Evolutionary conservation across 306 rosid genomes (phyloP).

Genomic region (Echinosophora koreensis): DNA sequence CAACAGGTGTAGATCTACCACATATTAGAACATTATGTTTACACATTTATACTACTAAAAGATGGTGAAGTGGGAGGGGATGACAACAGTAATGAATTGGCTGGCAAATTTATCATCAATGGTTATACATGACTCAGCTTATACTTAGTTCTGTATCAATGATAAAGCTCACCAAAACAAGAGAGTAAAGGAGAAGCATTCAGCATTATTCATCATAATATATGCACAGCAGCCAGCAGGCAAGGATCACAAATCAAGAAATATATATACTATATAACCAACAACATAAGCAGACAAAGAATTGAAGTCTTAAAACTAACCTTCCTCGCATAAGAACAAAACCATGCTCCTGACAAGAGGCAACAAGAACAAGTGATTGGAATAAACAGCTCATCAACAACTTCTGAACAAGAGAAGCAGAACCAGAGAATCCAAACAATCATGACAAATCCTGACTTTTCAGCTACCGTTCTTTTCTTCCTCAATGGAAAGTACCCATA

Average conservation of each 20-base stretch:
- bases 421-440: slow-evolving; percentile 55
- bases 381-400: slow-evolving; percentile 56
- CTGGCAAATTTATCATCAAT: not conserved
- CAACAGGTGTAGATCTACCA: slow-evolving; percentile 5
- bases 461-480: slow-evolving; percentile 47
- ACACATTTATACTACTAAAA: not conserved
- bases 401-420: slow-evolving; percentile 54
- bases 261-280: not conserved
- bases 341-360: slow-evolving; percentile 59
- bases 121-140: not conserved
- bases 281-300: not conserved
- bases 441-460: slow-evolving; percentile 52
- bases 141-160: slow-evolving; percentile 6
- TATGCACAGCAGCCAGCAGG: slow-evolving; percentile 2
- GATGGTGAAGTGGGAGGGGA: not conserved
- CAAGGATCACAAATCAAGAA: not conserved
- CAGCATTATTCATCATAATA: not conserved
- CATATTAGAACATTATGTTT: not conserved
- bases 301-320: slow-evolving; percentile 51
- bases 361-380: slow-evolving; percentile 52
- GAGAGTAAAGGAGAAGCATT: not conserved
- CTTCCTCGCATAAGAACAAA: slow-evolving; percentile 44
- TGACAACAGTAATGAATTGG: not conserved
- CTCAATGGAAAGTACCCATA: slow-evolving; percentile 39
- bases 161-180: not conserved